These are phyloP conservation scores for Diplodia corticola DNA, from an alignment of 2,329 filamentous ascomycete species.

Conservation along the genomic window DNA sequence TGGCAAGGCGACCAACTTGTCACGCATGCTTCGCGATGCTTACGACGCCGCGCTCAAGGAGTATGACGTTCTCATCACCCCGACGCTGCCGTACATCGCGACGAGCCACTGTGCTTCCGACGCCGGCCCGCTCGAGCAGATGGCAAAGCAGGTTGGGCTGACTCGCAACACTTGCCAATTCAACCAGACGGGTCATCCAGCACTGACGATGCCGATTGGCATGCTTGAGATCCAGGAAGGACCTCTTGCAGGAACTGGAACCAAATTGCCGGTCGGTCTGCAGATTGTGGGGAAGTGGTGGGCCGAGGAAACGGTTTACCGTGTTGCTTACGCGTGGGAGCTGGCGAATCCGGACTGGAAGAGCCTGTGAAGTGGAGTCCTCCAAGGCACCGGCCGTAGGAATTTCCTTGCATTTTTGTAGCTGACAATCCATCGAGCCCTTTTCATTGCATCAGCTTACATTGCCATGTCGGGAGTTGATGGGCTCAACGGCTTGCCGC, in stretches of 20 bases:
- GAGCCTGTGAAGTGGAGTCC: neutral
- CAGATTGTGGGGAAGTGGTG: slow-evolving; percentile 57
- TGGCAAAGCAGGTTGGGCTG: slow-evolving; percentile 55
- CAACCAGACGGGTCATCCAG: slow-evolving; percentile 59
- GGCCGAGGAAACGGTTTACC: slow-evolving; percentile 51
- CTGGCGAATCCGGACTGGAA: slow-evolving; percentile 2
- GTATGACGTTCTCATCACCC: slow-evolving; percentile 52
- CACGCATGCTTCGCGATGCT: slow-evolving; percentile 48
- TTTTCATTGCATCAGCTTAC: neutral
- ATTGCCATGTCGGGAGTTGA: neutral
- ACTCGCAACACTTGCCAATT: slow-evolving; percentile 60
- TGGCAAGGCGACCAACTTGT: slow-evolving; percentile 53
- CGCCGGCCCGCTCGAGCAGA: slow-evolving; percentile 47
- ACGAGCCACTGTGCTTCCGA: slow-evolving; percentile 45
- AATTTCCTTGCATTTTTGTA: neutral
- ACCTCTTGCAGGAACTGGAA: slow-evolving; percentile 22
- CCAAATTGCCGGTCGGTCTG: slow-evolving; percentile 53
- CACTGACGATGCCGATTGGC: slow-evolving; percentile 54
- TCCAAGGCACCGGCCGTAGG: no score
- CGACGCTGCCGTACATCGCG: slow-evolving; percentile 52
- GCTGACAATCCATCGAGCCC: neutral
- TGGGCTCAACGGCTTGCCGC: slow-evolving; percentile 1
- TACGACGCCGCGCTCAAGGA: slow-evolving; percentile 46
- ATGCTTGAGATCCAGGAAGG: slow-evolving; percentile 42
- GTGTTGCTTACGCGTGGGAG: slow-evolving; percentile 52